Evolutionary conservation across 345 rosid species (phyloP).

Genomic region (Crucihimalaya himalaica): DNA sequence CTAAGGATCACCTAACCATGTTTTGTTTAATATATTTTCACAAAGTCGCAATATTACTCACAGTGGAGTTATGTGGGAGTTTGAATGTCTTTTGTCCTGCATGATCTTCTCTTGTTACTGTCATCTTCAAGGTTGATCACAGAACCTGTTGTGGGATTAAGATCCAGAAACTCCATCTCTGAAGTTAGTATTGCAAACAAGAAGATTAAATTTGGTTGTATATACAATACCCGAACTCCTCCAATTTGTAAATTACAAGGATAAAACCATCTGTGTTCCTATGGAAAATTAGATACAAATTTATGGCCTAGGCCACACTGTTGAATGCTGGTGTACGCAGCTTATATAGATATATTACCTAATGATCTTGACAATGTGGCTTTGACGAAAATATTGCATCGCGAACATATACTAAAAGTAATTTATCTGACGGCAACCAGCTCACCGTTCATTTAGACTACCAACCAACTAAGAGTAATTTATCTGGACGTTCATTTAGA

Average conservation of each 20-base stretch:
- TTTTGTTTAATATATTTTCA: background rate
- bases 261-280: slow-evolving; percentile 23
- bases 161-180: slow-evolving; percentile 20
- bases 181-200: slow-evolving; percentile 13
- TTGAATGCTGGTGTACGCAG: slow-evolving; percentile 6
- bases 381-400: slow-evolving; percentile 9
- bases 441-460: slow-evolving; percentile 42
- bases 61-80: background rate
- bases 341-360: slow-evolving; percentile 8
- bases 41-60: slow-evolving; percentile 14
- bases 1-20: slow-evolving; percentile 8
- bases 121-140: slow-evolving; percentile 14
- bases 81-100: background rate
- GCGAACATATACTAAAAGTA: background rate
- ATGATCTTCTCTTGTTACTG: slow-evolving; percentile 16
- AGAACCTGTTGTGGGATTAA: slow-evolving; percentile 1
- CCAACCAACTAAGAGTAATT: too few species aligned
- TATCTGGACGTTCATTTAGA: slow-evolving; percentile 43
- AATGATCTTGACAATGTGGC: slow-evolving; percentile 1
- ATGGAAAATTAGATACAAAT: slow-evolving; percentile 13
- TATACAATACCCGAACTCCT: background rate
- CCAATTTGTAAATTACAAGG: slow-evolving; percentile 21
- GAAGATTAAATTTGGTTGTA: slow-evolving; percentile 6
- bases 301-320: background rate
- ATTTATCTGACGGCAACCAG: slow-evolving; percentile 31